These are phyloP conservation scores for Arthrobotrys iridis DNA, from an alignment of 2,329 filamentous ascomycete genomes.

Conservation along the genomic window DNA sequence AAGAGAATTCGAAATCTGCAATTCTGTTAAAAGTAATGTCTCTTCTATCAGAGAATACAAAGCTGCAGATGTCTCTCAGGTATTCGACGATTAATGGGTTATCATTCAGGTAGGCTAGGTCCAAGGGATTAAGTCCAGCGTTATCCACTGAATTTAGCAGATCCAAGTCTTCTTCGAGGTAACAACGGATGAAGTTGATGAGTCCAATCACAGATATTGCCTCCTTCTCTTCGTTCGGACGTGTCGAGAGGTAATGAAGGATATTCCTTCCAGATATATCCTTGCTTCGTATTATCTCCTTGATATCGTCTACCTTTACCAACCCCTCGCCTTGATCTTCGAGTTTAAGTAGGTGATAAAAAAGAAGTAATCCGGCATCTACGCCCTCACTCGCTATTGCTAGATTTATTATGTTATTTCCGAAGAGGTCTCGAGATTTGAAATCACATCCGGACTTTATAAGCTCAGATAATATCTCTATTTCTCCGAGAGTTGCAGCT, in stretches of 20 bases:
- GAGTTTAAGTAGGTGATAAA: not conserved
- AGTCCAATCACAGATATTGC: not conserved
- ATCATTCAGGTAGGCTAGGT: not conserved
- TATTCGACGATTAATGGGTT: not conserved
- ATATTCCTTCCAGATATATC: not conserved
- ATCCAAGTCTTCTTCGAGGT: not conserved
- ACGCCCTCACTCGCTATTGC: not conserved
- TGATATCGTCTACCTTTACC: not conserved
- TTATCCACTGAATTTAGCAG: not conserved
- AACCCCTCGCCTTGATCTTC: not conserved
- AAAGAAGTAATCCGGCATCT: not conserved
- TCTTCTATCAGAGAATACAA: not conserved
- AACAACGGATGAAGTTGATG: not conserved
- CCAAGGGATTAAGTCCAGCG: not conserved
- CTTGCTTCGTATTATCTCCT: not conserved
- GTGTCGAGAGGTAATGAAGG: not conserved
- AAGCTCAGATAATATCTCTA: not conserved
- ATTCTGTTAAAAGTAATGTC: not conserved
- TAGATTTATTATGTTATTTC: not conserved
- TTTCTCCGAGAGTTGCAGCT: not conserved
- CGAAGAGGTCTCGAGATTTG: not conserved
- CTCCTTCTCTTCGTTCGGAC: not conserved
- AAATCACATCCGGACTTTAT: not conserved
- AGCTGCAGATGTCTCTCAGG: not conserved
- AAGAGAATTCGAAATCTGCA: not conserved